Evolutionary conservation across 1,139 yeast species (phyloP), one percentile per base, ranked within the genome.

Genomic region (Spathaspora sp.): DNA sequence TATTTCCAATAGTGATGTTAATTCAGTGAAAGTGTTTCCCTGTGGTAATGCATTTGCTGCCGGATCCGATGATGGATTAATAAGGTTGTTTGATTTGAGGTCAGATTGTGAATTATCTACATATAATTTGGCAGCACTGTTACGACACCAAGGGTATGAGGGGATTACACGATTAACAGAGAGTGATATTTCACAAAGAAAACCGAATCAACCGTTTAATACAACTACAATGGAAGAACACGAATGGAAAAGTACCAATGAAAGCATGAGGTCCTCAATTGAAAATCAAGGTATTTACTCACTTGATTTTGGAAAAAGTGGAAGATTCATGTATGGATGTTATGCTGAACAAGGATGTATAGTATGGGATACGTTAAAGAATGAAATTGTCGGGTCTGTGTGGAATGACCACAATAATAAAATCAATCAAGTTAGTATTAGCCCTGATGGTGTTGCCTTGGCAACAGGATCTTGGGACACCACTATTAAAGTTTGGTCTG

Each of bases 1-100:
- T 41, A 80, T 84, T 1, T 80, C 89, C 31, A 73, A 75, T 38
- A 76, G 78, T 43, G 97, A 91, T 59, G 80, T 89, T 24, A 86
- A 85, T 47, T 67, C 84, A 23, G 68, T 87, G 7, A 74, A 78
- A 52, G 80, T 82, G 58, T 86, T 86, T 60, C 90, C 91, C 7
- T 87, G 83, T 53, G 91, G 90, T 2, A 66, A 73, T 29, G 75
- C 89, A 0, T 78, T 86, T 54, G 78, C 78, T 0, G 73, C 82
- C 2, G 97, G 96, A 1, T 78, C 89, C 38, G 97, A 89, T 56
- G 95, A 89, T 60, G 93, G 95, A 1, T 61, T 76, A 0, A 72
- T 88, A n/a, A 74, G 88, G 46, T 63, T 89, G 45, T 87, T 80
- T 63, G 97, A 91, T 60, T 63, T 87, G 42, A 73, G 97, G 51